Base-by-base conservation (phyloP, 192 early-diverging fungal genomes). In the Geosiphon pyriformis region DNA sequence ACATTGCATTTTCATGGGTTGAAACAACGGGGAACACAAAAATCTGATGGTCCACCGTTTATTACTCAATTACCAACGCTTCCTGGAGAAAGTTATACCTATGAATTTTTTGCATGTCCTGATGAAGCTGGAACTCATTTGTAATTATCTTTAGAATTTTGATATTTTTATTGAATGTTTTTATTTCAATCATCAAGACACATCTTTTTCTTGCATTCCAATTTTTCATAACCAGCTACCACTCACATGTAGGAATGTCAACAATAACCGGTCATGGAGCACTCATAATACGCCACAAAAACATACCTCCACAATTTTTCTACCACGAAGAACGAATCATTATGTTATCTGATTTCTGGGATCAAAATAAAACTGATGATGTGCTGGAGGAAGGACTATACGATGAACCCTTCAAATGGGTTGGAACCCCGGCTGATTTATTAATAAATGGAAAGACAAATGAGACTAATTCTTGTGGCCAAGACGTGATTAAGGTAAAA, bases 401-500 rank as follows among this genome's bases (percentile, higher is more conserved):
- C 6, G 42, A 46, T 46, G 7, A 6, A 46, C 6, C 6, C 17
- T 46, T 46, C 17, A 46, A 6, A 10, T 6, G 7, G 6, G 42
- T 46, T 46, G 42, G 42, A 10, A 17, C 6, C 42, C 42, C 42
- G 17, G 6, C 42, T 46, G 42, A 46, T 6, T 10, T 46, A 46
- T 46, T 46, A 17, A 46, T 46, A 10, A n/a, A n/a, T n/a, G n/a
- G n/a, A n/a, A n/a, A n/a, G n/a, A n/a, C n/a, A n/a, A n/a, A n/a
- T n/a, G 42, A 72, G 4, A 49, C 18, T 37, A 49, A 61, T 4
- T 71, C 64, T 31, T 31, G 32, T 11, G 73, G 73, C 8, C 60
- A 74, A 20, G 22, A 33, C 10, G 65, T 67, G 0, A 49, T 73
- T 3, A 10, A 25, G 33, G 69, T 80, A 6, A 47, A 68, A 11